Conservation (phyloP, 768 basidiomycete species). For the Lentinula lateritia region DNA sequence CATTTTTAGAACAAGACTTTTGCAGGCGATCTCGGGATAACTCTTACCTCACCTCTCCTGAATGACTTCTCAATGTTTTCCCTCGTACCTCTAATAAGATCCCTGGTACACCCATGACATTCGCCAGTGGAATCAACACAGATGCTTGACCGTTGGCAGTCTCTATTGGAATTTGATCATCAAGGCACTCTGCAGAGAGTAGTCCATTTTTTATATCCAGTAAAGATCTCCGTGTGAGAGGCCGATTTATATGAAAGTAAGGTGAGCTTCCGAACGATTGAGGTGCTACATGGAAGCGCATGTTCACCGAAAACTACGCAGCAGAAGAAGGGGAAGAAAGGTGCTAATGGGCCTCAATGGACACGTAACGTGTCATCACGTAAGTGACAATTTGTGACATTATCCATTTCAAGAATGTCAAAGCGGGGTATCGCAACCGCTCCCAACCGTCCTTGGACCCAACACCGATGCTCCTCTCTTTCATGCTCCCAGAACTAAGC, state of each 20-base stretch:
- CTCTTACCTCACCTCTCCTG: slow-evolving; percentile 77
- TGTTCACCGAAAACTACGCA: background rate
- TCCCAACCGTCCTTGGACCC: background rate
- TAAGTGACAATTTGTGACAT: background rate
- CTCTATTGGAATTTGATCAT: slow-evolving; percentile 1
- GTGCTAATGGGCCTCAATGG: background rate
- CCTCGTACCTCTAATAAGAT: slow-evolving; percentile 70
- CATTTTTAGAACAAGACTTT: no score
- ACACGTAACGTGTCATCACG: background rate
- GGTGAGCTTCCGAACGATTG: background rate
- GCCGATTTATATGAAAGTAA: slow-evolving; percentile 20
- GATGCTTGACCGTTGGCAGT: slow-evolving; percentile 44
- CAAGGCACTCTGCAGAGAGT: background rate
- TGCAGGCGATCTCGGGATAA: background rate
- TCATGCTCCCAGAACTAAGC: no score
- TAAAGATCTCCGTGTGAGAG: slow-evolving; percentile 31
- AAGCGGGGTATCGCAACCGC: background rate
- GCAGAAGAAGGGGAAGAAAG: background rate
- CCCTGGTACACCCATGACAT: slow-evolving; percentile 59
- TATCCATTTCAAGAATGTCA: background rate
- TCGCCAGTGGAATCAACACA: slow-evolving; percentile 74
- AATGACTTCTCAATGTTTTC: slow-evolving; percentile 58
- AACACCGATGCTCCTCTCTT: no score
- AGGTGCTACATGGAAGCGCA: background rate
- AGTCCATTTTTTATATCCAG: slow-evolving; percentile 23